Evolutionary conservation across 352 stramenopile genomes (phyloP).

Genomic region (Globisporangium recalcitrans): DNA sequence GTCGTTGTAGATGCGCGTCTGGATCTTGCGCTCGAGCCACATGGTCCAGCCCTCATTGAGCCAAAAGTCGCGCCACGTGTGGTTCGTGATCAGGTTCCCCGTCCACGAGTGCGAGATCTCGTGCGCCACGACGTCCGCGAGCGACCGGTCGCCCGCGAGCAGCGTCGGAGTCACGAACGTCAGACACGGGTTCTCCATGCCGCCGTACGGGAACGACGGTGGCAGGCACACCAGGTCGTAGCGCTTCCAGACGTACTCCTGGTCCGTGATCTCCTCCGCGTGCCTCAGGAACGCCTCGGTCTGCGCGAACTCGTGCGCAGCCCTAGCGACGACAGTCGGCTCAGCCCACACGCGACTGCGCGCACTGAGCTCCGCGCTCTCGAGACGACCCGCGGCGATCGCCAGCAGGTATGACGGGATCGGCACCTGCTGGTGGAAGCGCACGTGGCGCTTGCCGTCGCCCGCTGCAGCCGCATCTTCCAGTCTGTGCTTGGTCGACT

Average conservation of each 20-base stretch:
- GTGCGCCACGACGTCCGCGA: slow-evolving; percentile 96
- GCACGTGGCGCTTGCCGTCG: slow-evolving; percentile 6
- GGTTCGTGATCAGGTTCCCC: slow-evolving; percentile 97
- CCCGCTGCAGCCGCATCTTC: neutral
- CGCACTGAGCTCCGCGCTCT: slow-evolving; percentile 83
- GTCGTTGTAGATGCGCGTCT: slow-evolving; percentile 53
- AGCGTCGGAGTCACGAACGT: slow-evolving; percentile 97
- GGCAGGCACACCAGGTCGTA: slow-evolving; percentile 97
- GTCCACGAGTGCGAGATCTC: slow-evolving; percentile 97
- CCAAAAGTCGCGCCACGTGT: slow-evolving; percentile 95
- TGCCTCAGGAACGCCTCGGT: slow-evolving; percentile 91
- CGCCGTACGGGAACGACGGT: slow-evolving; percentile 89
- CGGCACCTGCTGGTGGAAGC: slow-evolving; percentile 81
- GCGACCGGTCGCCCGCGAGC: slow-evolving; percentile 90
- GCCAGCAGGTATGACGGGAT: slow-evolving; percentile 96
- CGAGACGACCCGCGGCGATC: slow-evolving; percentile 89
- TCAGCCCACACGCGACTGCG: slow-evolving; percentile 93
- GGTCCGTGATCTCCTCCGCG: slow-evolving; percentile 89
- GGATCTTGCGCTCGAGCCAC: slow-evolving; percentile 96
- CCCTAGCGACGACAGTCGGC: slow-evolving; percentile 87
- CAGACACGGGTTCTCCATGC: slow-evolving; percentile 83
- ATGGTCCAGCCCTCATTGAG: slow-evolving; percentile 98
- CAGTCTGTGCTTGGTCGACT: neutral
- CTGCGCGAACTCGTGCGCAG: slow-evolving; percentile 93
- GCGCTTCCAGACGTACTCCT: slow-evolving; percentile 93